A percentile compares a stretch with the other conserved stretches of the same genome.
phyloP scores from a whole-genome alignment of 768 basidiomycete genomes.

The Amanita brunnescens region DNA sequence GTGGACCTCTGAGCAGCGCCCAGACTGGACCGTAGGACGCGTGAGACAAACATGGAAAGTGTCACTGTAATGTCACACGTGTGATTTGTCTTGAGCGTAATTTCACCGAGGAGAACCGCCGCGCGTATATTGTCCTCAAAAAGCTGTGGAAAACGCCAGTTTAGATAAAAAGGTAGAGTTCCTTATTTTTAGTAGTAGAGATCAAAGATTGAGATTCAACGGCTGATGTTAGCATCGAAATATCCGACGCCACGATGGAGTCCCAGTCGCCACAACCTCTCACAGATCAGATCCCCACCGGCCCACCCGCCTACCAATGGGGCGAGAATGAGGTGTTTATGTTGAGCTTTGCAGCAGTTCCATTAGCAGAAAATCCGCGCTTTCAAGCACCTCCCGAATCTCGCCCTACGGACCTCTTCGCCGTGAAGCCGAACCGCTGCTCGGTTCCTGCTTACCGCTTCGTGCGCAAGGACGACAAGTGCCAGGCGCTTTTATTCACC shows the following conservation, averaged over 20 bases:
- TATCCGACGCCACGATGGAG: too few species aligned
- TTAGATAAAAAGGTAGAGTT: too few species aligned
- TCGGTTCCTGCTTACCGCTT: not conserved
- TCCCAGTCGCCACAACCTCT: too few species aligned
- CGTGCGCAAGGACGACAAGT: not conserved
- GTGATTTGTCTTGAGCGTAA: not conserved
- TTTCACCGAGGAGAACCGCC: not conserved
- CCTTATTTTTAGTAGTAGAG: too few species aligned
- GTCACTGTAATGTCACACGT: not conserved
- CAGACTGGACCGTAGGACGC: not conserved
- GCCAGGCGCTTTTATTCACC: not conserved
- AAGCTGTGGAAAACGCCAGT: too few species aligned
- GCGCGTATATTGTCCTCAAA: too few species aligned
- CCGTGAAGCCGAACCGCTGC: not conserved
- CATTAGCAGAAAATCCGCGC: not conserved
- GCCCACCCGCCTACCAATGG: too few species aligned
- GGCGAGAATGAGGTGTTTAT: too few species aligned
- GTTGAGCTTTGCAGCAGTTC: too few species aligned
- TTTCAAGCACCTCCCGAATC: constrained; percentile 9
- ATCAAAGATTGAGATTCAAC: too few species aligned
- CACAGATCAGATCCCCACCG: too few species aligned
- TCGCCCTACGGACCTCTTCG: not conserved
- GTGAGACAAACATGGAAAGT: constrained; percentile 3
- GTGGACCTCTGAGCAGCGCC: constrained; percentile 19
- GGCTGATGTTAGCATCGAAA: too few species aligned